Base-by-base conservation (phyloP, 768 basidiomycete genomes). In the Mycena kentingensis region DNA sequence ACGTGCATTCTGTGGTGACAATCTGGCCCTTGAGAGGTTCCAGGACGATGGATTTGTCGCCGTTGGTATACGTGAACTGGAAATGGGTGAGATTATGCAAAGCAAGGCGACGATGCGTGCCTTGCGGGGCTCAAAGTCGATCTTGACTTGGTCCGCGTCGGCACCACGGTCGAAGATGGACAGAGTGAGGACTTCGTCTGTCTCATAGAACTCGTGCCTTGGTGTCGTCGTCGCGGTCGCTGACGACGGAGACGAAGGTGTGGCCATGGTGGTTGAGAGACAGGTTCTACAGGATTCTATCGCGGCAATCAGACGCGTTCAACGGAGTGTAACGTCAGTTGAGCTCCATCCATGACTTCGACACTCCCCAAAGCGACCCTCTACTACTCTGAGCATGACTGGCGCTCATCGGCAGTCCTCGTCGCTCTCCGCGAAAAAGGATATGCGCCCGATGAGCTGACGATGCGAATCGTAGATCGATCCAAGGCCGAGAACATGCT, bases 181-280 rank as follows among this genome's bases (percentile, higher is more conserved):
- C 62, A 93, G 66, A 18, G 75, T 87, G 49, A 92, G 65, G 56
- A 65, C 77, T 54, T 92, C 88, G 60, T 93, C 90, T 12, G 85
- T 88, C 70, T 93, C 91, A 69, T 93, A 93, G 68, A 88, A 93
- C 67, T 91, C 90, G 73, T 93, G 84, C 68, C 90, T 91, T 25
- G 51, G 31, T 51, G 28, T 41, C 38, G 18, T 32, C 21, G 26
- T 26, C 16, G 24, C 15, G 15, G 3, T 31, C 34, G 35, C 2
- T 18, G 21, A 18, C 2, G 16, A 19, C 37, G n/a, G 15, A 27
- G n/a, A 2, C 16, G n/a, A 1, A 16, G 2, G 10, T 7, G 49
- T 49, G 46, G 74, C 60, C 74, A 73, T 75, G 27, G 47, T 19
- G 41, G 15, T 26, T 18, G 27, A 16, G 49, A 43, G 48, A 37